phyloP scores from a whole-genome alignment of 768 basidiomycete genomes.

The Amanita thiersii region DNA sequence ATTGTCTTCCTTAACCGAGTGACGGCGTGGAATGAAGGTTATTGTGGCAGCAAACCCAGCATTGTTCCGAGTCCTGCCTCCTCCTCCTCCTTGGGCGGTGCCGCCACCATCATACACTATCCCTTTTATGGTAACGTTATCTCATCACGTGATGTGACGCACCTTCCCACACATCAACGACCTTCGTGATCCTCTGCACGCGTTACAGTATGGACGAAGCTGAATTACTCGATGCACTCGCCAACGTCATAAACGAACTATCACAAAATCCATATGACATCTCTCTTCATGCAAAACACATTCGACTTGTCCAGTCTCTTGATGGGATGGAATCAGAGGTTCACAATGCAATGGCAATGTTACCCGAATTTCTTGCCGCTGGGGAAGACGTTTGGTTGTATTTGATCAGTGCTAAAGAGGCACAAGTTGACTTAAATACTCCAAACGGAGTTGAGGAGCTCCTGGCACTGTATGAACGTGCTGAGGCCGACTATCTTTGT shows the following conservation, averaged over 20 bases:
- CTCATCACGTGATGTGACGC: no score
- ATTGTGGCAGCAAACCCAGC: no score
- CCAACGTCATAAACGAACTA: constrained; percentile 49
- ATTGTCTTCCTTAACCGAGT: no score
- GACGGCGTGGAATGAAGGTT: no score
- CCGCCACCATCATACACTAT: no score
- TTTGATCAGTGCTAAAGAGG: constrained; percentile 47
- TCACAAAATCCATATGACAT: constrained; percentile 53
- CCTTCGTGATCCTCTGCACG: no score
- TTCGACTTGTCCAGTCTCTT: constrained; percentile 47
- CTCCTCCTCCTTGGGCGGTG: no score
- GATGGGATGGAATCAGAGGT: constrained; percentile 54
- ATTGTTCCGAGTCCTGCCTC: no score
- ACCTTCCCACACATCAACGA: not conserved
- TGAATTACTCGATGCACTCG: constrained; percentile 56
- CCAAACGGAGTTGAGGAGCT: constrained; percentile 45
- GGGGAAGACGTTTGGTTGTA: constrained; percentile 72
- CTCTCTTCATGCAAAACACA: constrained; percentile 59
- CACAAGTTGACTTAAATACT: constrained; percentile 42
- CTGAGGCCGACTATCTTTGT: constrained; percentile 79
- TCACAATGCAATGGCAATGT: constrained; percentile 56
- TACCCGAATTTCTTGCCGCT: constrained; percentile 52
- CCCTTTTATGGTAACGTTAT: no score
- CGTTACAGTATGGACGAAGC: constrained; percentile 42
- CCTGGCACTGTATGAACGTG: constrained; percentile 52